Percentiles rank a stretch among this genome's conserved stretches.
These are phyloP conservation scores for Populus tomentosa DNA, from an alignment of 441 rosid genomes.

Conservation along the genomic window DNA sequence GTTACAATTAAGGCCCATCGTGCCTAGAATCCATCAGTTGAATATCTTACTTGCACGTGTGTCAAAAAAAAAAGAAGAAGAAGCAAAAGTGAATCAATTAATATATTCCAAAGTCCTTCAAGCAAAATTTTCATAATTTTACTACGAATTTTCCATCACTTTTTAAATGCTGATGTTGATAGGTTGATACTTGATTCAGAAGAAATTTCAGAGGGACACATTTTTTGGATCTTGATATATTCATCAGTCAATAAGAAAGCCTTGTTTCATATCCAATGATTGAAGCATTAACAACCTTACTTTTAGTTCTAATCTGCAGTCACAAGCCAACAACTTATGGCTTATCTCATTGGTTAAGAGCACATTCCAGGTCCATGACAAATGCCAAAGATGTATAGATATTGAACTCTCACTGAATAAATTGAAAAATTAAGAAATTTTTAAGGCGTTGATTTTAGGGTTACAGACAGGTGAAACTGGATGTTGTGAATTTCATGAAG, in stretches of 20 bases:
- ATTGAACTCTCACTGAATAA: neutral
- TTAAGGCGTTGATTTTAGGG: neutral
- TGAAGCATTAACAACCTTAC: neutral
- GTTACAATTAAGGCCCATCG: too few species aligned
- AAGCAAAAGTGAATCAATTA: too few species aligned
- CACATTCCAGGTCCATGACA: neutral
- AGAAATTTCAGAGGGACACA: neutral
- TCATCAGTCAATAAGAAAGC: too few species aligned
- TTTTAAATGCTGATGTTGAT: neutral
- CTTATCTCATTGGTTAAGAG: neutral
- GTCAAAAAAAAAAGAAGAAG: too few species aligned
- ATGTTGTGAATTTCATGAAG: neutral
- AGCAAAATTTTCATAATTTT: neutral
- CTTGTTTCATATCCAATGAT: neutral
- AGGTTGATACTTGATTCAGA: neutral
- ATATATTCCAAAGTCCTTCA: neutral
- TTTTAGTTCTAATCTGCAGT: neutral
- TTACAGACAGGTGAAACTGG: neutral
- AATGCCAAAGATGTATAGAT: neutral
- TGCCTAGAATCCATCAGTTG: too few species aligned
- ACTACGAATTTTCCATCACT: neutral
- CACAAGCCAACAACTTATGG: neutral
- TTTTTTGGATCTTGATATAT: too few species aligned
- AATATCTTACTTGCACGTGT: too few species aligned
- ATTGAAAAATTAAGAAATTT: too few species aligned